phyloP scores from a whole-genome alignment of 2,329 filamentous ascomycete species.

The Microthyrium microscopicum region DNA sequence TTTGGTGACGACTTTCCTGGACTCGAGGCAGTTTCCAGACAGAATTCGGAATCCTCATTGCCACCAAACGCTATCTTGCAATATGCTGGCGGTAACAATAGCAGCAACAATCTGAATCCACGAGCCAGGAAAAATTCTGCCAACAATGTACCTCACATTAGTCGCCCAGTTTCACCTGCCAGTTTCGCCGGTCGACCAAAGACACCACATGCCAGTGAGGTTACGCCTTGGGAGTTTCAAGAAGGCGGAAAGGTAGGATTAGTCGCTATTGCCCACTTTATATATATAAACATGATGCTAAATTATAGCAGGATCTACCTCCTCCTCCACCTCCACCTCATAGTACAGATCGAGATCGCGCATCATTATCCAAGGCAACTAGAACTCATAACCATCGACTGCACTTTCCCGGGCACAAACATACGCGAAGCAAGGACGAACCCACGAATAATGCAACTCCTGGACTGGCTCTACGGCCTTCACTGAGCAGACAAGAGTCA shows the following conservation, averaged over 20 bases:
- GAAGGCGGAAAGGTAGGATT: conserved; percentile 45
- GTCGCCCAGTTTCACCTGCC: conserved; percentile 50
- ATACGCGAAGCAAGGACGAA: conserved; percentile 50
- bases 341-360: conserved; percentile 3
- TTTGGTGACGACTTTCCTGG: conserved; percentile 80
- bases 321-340: conserved; percentile 4
- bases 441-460: conserved; percentile 19
- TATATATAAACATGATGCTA: background rate
- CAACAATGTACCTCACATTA: conserved; percentile 36
- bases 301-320: conserved; percentile 4
- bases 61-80: conserved; percentile 21
- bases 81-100: conserved; percentile 14
- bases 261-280: background rate
- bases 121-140: conserved; percentile 74
- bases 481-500: conserved; percentile 60
- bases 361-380: conserved; percentile 1
- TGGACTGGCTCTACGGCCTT: conserved; percentile 48
- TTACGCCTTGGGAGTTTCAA: conserved; percentile 95
- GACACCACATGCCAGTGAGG: conserved; percentile 80
- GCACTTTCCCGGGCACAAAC: conserved; percentile 49
- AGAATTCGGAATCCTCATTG: conserved; percentile 58
- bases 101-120: conserved; percentile 28
- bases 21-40: conserved; percentile 33
- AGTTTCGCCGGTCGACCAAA: conserved; percentile 55
- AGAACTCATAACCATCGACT: conserved; percentile 34